Evolutionary conservation across 208 protist genomes (phyloP).

Genomic region (Leishmania tarentolae): DNA sequence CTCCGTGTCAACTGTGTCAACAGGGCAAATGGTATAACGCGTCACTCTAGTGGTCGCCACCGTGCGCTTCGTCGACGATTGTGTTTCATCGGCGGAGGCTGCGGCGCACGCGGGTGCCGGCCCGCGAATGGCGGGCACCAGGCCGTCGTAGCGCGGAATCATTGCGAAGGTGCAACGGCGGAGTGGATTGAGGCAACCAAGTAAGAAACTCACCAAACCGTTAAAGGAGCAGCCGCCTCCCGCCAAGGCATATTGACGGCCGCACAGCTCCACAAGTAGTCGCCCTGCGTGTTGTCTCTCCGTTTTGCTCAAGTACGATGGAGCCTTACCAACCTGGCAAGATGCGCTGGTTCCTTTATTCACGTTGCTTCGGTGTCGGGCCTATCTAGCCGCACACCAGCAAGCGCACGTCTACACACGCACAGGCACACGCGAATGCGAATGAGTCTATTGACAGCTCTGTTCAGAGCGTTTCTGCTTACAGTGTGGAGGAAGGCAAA

Average conservation of each 20-base stretch:
- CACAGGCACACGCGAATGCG: neutral
- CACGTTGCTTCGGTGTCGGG: neutral
- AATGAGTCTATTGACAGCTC: neutral
- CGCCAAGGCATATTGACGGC: neutral
- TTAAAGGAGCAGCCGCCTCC: neutral
- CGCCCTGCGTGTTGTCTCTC: neutral
- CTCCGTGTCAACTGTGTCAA: neutral
- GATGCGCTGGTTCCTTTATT: neutral
- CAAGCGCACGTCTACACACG: neutral
- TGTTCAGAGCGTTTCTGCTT: neutral
- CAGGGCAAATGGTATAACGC: conserved; percentile 15
- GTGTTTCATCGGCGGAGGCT: neutral
- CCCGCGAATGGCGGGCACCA: conserved; percentile 33
- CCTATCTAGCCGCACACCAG: neutral
- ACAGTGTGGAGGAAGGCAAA: neutral
- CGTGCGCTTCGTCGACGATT: neutral
- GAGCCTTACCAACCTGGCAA: neutral
- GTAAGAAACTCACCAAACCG: neutral
- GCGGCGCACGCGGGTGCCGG: neutral
- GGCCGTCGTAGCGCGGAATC: conserved; percentile 37
- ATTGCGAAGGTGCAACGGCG: neutral
- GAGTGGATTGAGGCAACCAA: neutral
- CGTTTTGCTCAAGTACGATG: neutral
- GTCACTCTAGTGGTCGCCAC: neutral
- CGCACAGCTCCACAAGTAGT: neutral